phyloP scores from a whole-genome alignment of 805 yeast genomes.

The Candida ascalaphidarum region DNA sequence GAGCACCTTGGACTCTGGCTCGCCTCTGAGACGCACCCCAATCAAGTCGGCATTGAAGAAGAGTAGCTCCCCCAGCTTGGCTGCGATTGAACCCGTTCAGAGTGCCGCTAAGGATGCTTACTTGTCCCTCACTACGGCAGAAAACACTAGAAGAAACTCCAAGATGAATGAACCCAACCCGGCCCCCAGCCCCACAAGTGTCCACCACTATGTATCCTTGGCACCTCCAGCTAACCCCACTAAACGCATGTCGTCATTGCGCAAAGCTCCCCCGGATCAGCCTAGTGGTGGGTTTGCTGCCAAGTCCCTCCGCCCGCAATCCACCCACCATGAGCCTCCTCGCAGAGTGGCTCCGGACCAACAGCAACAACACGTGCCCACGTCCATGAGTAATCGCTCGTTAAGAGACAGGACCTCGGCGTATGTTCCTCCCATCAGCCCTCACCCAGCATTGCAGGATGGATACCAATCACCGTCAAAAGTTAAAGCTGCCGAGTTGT shows the following conservation, averaged over 20 bases:
- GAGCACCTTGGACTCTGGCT: conserved; percentile 16
- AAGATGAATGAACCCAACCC: conserved; percentile 38
- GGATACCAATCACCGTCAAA: conserved; percentile 32
- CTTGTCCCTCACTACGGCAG: conserved; percentile 65
- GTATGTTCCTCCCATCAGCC: conserved; percentile 25
- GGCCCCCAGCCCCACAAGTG: conserved; percentile 8
- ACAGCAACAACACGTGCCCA: too few relatives aligned
- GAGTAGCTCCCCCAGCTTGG: conserved; percentile 8
- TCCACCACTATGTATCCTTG: too few relatives aligned
- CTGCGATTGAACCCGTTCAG: too few relatives aligned
- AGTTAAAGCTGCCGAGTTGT: conserved; percentile 42
- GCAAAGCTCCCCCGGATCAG: background rate
- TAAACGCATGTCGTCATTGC: background rate
- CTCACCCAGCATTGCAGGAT: conserved; percentile 32
- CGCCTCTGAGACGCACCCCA: too few relatives aligned
- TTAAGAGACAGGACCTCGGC: conserved; percentile 17
- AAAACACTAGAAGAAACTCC: conserved; percentile 69
- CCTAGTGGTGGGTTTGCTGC: conserved; percentile 1
- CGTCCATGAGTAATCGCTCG: conserved; percentile 21
- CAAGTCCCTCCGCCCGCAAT: too few relatives aligned
- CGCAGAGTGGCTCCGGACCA: too few relatives aligned
- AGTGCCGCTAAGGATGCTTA: conserved; percentile 57
- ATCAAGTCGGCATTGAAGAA: conserved; percentile 14
- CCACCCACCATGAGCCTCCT: too few relatives aligned
- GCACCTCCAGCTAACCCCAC: too few relatives aligned